phyloP scores from a whole-genome alignment of 305 asterid species.

The Solanum hybrid region DNA sequence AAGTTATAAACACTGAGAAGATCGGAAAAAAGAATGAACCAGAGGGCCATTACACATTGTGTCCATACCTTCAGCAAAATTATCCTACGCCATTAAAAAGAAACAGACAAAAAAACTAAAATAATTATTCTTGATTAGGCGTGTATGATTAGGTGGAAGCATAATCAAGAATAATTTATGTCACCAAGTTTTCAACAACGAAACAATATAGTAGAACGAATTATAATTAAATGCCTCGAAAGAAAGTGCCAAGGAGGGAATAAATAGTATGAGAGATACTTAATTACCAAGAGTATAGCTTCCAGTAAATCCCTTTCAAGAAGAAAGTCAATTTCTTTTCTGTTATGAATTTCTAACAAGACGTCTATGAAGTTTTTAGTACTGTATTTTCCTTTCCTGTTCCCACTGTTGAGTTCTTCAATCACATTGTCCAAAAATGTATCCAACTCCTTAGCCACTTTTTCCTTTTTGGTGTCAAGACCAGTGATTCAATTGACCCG shows the following conservation, averaged over 20 bases:
- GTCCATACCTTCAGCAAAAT: background rate
- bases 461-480: background rate
- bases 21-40: background rate
- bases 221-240: background rate
- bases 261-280: background rate
- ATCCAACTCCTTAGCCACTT: background rate
- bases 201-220: background rate
- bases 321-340: background rate
- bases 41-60: background rate
- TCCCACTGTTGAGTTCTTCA: background rate
- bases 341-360: background rate
- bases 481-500: background rate
- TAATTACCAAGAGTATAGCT: background rate
- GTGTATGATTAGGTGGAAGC: background rate
- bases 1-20: background rate
- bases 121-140: background rate
- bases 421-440: background rate
- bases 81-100: background rate
- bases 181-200: background rate
- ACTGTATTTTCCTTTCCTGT: background rate
- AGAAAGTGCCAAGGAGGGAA: background rate
- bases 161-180: background rate
- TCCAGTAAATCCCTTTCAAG: background rate
- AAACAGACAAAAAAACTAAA: background rate
- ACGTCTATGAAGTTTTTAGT: background rate